A percentile compares a stretch with the other conserved stretches of the same genome.
Evolutionary conservation across 805 yeast genomes (phyloP).

Genomic region (Ogataea pignaliae): DNA sequence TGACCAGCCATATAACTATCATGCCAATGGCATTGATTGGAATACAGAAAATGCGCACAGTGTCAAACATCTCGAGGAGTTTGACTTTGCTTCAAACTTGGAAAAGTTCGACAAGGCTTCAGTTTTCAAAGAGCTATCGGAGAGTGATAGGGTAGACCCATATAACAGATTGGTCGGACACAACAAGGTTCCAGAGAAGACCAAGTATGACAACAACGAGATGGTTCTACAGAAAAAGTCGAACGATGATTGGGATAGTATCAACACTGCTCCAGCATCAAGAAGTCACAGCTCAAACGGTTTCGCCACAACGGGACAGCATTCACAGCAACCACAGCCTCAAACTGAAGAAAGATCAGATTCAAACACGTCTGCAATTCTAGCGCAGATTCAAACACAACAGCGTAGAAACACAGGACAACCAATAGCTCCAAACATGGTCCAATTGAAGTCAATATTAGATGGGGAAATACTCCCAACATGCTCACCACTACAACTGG

Average conservation of each 20-base stretch:
- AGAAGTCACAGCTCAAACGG: constrained; percentile 4
- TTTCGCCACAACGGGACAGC: neutral
- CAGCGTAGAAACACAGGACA: constrained; percentile 17
- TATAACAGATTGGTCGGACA: constrained; percentile 68
- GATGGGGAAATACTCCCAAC: constrained; percentile 41
- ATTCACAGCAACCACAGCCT: neutral
- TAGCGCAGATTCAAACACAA: too few relatives aligned
- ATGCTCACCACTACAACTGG: constrained; percentile 73
- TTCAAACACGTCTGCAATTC: too few relatives aligned
- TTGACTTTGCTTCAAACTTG: constrained; percentile 80
- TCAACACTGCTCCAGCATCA: constrained; percentile 20
- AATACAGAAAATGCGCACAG: constrained; percentile 41
- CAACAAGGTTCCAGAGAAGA: constrained; percentile 47
- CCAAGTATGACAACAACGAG: constrained; percentile 65
- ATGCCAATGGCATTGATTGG: constrained; percentile 40
- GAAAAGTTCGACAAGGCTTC: constrained; percentile 76
- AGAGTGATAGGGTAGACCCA: constrained; percentile 56
- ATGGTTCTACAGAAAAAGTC: constrained; percentile 54
- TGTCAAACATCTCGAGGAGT: constrained; percentile 54
- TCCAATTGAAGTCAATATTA: constrained; percentile 13
- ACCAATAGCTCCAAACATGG: constrained; percentile 5
- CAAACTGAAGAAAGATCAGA: neutral
- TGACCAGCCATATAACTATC: constrained; percentile 17
- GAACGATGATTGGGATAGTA: constrained; percentile 51
- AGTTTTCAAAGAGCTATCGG: constrained; percentile 73